Conservation (phyloP, 345 rosid genomes). For the Litchi chinensis region DNA sequence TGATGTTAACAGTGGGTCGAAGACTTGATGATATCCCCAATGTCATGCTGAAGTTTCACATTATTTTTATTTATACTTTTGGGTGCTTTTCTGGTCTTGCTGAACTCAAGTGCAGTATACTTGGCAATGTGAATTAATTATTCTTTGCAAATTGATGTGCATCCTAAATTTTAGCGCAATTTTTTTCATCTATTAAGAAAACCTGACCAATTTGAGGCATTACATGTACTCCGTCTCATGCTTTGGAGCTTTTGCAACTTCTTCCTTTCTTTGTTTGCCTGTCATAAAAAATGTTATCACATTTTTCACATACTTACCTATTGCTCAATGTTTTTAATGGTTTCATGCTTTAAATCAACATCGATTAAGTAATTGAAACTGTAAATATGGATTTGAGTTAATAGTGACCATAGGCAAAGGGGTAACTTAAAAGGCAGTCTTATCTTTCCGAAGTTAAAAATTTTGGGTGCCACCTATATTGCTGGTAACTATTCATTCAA, state of each 20-base stretch:
- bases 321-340: background rate
- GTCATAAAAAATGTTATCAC: background rate
- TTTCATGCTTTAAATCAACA: background rate
- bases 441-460: background rate
- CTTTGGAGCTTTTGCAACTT: background rate
- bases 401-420: background rate
- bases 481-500: background rate
- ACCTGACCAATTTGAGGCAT: constrained; percentile 10
- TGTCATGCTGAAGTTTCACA: constrained; percentile 1
- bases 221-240: background rate
- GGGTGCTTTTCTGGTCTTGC: background rate
- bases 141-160: background rate
- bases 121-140: background rate
- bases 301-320: background rate
- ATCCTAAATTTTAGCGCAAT: background rate
- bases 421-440: background rate
- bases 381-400: background rate
- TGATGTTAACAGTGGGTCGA: background rate
- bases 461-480: background rate
- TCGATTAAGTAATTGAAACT: background rate
- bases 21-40: background rate
- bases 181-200: background rate
- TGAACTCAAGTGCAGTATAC: background rate
- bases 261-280: background rate
- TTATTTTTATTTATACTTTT: background rate